These are phyloP conservation scores for Aureobasidium subglaciale DNA, from an alignment of 2,329 filamentous ascomycete species.

Conservation along the genomic window DNA sequence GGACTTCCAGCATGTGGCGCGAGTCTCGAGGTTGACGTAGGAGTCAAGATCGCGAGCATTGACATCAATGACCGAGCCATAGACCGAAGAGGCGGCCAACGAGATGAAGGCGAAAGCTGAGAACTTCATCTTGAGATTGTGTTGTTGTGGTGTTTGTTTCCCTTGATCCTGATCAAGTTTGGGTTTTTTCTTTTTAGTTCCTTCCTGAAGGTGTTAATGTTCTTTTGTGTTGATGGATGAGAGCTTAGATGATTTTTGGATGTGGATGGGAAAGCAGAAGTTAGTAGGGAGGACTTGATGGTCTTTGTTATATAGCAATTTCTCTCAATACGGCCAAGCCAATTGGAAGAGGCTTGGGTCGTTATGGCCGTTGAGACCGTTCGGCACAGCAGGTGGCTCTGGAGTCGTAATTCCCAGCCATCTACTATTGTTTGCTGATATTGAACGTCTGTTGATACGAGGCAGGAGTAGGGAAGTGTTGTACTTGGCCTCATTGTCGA, in stretches of 20 bases:
- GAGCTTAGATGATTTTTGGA: slow-evolving; percentile 7
- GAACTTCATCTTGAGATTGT: slow-evolving; percentile 12
- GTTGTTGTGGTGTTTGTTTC: background rate
- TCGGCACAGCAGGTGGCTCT: slow-evolving; percentile 8
- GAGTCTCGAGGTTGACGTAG: background rate
- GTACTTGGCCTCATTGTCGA: background rate
- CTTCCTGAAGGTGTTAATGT: background rate
- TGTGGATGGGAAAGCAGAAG: background rate
- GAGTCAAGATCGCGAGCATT: background rate
- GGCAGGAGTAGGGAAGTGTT: background rate
- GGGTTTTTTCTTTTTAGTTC: background rate
- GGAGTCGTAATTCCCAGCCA: slow-evolving; percentile 2
- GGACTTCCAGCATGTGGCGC: slow-evolving; percentile 3
- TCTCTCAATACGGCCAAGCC: slow-evolving; percentile 4
- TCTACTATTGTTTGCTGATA: background rate
- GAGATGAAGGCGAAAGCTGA: slow-evolving; percentile 9
- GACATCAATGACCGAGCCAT: background rate
- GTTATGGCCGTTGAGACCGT: slow-evolving; percentile 10
- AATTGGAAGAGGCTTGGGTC: slow-evolving; percentile 8
- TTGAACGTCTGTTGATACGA: background rate
- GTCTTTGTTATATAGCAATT: slow-evolving; percentile 11
- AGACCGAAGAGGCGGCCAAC: slow-evolving; percentile 13
- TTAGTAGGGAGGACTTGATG: background rate
- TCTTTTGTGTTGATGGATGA: background rate
- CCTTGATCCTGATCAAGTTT: slow-evolving; percentile 8